Percentiles rank a stretch among this genome's conserved stretches.
Evolutionary conservation across 2,329 filamentous ascomycete species (phyloP).

Genomic region (Westerdykella sp.): DNA sequence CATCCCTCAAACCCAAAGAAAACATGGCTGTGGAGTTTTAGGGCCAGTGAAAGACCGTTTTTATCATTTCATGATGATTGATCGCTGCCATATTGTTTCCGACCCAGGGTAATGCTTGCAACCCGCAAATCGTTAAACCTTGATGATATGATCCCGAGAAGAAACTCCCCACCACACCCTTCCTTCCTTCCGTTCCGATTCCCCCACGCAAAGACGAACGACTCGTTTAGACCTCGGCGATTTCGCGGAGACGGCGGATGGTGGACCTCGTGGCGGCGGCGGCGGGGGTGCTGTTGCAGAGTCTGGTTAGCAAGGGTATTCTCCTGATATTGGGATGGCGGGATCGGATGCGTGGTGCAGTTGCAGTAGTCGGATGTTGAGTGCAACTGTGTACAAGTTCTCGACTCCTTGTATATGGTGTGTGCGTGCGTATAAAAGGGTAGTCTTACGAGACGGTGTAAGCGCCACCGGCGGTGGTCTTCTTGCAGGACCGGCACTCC

Average conservation of each 20-base stretch:
- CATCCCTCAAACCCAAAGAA: no score
- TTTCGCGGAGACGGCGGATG: slow-evolving; percentile 94
- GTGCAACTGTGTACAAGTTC: not conserved
- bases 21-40: no score
- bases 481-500: slow-evolving; percentile 93
- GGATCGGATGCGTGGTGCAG: not conserved
- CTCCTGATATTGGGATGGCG: not conserved
- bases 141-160: not conserved
- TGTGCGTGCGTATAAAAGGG: slow-evolving; percentile 2
- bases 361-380: not conserved
- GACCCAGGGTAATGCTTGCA: not conserved
- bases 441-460: slow-evolving; percentile 85
- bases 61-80: no score
- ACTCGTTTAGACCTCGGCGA: slow-evolving; percentile 75
- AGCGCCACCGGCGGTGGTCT: slow-evolving; percentile 88
- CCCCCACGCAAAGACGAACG: slow-evolving; percentile 9
- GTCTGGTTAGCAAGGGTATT: slow-evolving; percentile 18
- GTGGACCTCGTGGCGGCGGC: slow-evolving; percentile 93
- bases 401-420: not conserved
- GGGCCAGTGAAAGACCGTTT: no score
- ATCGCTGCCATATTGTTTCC: not conserved
- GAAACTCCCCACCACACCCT: slow-evolving; percentile 15
- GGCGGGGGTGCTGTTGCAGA: slow-evolving; percentile 66
- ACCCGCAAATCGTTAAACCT: not conserved
- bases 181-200: slow-evolving; percentile 24